Conservation (phyloP, 1,284 basidiomycete genomes). For the Ceratorhiza oryzae-sativae region DNA sequence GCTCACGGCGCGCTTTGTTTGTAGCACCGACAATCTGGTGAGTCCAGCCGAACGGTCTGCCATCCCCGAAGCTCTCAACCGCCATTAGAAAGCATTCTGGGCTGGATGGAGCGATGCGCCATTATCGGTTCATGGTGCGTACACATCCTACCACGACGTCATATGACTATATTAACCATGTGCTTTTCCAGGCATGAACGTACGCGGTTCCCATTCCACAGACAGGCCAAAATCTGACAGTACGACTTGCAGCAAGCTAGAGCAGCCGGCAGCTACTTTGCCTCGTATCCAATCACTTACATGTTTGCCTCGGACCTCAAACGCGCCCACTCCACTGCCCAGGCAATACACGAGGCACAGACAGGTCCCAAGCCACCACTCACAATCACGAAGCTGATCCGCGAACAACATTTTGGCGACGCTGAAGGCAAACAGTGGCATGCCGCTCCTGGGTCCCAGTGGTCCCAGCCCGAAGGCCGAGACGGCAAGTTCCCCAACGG, state of each 20-base stretch:
- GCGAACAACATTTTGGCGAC: constrained; percentile 65
- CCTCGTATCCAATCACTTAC: constrained; percentile 62
- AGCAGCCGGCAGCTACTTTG: constrained; percentile 71
- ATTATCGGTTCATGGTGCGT: constrained; percentile 80
- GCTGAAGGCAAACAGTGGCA: constrained; percentile 72
- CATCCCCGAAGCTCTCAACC: background rate
- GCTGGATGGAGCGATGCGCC: constrained; percentile 76
- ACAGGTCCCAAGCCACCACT: constrained; percentile 63
- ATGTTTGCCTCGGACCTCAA: constrained; percentile 84
- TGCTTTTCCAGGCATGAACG: constrained; percentile 65
- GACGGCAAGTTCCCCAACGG: constrained; percentile 71
- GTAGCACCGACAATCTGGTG: constrained; percentile 29
- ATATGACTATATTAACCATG: constrained; percentile 13
- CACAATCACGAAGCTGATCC: constrained; percentile 53
- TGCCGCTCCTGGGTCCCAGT: constrained; percentile 53
- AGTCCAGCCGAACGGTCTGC: constrained; percentile 48
- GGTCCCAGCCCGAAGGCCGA: constrained; percentile 48
- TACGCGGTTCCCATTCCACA: constrained; percentile 49
- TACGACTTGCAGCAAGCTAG: constrained; percentile 72
- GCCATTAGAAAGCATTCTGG: constrained; percentile 62
- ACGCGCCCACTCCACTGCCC: constrained; percentile 76
- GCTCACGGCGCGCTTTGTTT: background rate
- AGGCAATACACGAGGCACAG: constrained; percentile 63
- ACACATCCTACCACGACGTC: background rate
- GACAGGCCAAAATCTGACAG: background rate